Base-by-base conservation (phyloP, 2,329 filamentous ascomycete species). In the Thelonectria rubi region DNA sequence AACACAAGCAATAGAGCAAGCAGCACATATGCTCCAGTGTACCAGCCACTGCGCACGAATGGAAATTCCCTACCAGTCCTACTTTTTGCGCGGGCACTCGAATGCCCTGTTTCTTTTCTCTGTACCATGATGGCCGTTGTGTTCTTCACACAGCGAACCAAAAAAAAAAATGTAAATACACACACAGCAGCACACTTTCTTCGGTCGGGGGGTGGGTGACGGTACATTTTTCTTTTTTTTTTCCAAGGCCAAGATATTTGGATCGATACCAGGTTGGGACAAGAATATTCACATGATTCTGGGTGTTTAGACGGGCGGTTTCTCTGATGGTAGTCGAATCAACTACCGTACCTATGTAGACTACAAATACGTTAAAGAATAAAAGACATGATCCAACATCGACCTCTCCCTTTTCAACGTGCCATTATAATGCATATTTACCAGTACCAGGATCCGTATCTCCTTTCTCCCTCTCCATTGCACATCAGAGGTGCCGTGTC, bases 211-310 rank as follows among this genome's bases (percentile, higher is more conserved):
- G 30, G 18, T 17, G 26, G 26, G 26, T 30, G 26, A 30, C 8
- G 26, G 15, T 10, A 20, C 18, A 20, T 43, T 17, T 42, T 42
- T 42, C 17, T n/a, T 12, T 53, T 53, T 53, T 48, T 45, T 45
- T 48, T 34, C 32, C 21, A 40, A 5, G 55, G 47, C 48, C 20
- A 52, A 14, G 49, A 51, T 53, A 21, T 53, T 40, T 42, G 58
- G 15, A 49, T 45, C 24, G 51, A 60, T 60, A 60, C 47, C 57
- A 55, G 57, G 57, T 40, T 48, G 45, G 58, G 17, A 46, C 45
- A 55, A 18, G 32, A n/a, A 48, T 30, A 32, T 42, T 39, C 34
- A 32, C 24, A 55, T 48, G 21, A 47, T 20, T 50, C 45, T 45
- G 21, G 51, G 58, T 51, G 58, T 60, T 60, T 48, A 17, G 15